Evolutionary conservation across 139 green algal species (phyloP).

Genomic region (Chlorella sp.): DNA sequence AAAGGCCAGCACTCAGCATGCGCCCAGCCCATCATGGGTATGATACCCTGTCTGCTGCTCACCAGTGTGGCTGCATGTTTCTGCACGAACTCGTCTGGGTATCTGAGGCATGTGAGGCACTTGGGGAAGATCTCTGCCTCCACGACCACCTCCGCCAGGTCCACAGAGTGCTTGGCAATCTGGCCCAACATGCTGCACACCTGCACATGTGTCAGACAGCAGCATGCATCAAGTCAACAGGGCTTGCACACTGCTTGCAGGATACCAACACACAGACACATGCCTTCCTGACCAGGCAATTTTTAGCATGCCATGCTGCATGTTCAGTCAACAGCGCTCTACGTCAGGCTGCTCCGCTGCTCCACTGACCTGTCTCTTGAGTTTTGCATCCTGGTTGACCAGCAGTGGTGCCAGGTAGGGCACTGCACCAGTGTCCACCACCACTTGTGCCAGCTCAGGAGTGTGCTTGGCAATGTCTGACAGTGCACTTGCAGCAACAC

Average conservation of each 20-base stretch:
- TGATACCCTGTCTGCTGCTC: too few relatives aligned
- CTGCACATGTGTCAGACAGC: too few relatives aligned
- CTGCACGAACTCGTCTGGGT: constrained; percentile 74
- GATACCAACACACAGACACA: too few relatives aligned
- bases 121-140: constrained; percentile 86
- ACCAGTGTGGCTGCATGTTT: constrained; percentile 74
- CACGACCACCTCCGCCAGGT: constrained; percentile 84
- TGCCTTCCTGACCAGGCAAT: too few relatives aligned
- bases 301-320: too few relatives aligned
- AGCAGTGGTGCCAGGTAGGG: constrained; percentile 74
- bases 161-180: constrained; percentile 83
- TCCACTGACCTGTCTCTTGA: too few relatives aligned
- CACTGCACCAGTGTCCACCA: constrained; percentile 83
- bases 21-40: constrained; percentile 27
- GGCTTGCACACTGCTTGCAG: too few relatives aligned
- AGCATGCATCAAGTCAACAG: too few relatives aligned
- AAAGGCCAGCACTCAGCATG: too few relatives aligned
- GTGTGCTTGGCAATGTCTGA: constrained; percentile 85
- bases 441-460: constrained; percentile 61
- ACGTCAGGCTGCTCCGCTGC: too few relatives aligned
- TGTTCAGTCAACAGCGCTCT: too few relatives aligned
- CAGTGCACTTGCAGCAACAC: constrained; percentile 72
- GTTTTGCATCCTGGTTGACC: constrained; percentile 76
- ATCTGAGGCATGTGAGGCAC: constrained; percentile 83
- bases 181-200: constrained; percentile 73